Conservation (phyloP, 805 yeast species). For the Novakomyces olei region DNA sequence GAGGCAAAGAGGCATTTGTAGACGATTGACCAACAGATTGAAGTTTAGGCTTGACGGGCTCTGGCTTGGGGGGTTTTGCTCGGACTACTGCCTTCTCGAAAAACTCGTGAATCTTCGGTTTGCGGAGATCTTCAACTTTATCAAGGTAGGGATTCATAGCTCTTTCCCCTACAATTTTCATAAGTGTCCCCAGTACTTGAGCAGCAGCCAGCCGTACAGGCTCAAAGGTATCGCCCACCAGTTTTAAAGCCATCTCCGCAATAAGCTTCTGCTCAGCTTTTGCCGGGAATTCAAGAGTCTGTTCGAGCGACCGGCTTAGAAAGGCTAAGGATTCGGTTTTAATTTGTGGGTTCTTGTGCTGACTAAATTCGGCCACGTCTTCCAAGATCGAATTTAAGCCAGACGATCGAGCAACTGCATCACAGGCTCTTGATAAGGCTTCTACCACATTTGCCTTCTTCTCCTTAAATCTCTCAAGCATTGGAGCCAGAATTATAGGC, state of each 20-base stretch:
- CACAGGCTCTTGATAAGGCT: conserved; percentile 43
- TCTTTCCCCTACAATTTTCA: conserved; percentile 64
- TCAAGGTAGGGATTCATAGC: conserved; percentile 38
- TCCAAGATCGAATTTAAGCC: conserved; percentile 36
- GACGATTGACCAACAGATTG: neutral
- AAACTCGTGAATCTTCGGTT: conserved; percentile 41
- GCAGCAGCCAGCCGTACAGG: conserved; percentile 62
- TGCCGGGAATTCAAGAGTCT: conserved; percentile 28
- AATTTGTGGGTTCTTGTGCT: conserved; percentile 65
- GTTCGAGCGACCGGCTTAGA: conserved; percentile 38
- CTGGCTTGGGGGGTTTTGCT: conserved; percentile 18
- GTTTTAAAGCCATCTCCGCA: conserved; percentile 32
- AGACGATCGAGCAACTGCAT: conserved; percentile 33
- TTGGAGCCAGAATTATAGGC: conserved; percentile 30
- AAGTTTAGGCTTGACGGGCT: conserved; percentile 7
- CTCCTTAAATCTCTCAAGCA: conserved; percentile 70
- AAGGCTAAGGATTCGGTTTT: conserved; percentile 48
- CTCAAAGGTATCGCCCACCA: conserved; percentile 66
- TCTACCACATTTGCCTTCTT: conserved; percentile 60
- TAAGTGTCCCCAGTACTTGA: conserved; percentile 54
- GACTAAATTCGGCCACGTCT: conserved; percentile 34
- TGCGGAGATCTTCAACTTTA: conserved; percentile 55
- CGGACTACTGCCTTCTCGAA: conserved; percentile 34
- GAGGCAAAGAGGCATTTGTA: neutral
- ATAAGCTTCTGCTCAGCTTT: conserved; percentile 33